Evolutionary conservation across 371 early-diverging fungal species (phyloP), one percentile per base, ranked within the genome.

Genomic region (Circinella minor): DNA sequence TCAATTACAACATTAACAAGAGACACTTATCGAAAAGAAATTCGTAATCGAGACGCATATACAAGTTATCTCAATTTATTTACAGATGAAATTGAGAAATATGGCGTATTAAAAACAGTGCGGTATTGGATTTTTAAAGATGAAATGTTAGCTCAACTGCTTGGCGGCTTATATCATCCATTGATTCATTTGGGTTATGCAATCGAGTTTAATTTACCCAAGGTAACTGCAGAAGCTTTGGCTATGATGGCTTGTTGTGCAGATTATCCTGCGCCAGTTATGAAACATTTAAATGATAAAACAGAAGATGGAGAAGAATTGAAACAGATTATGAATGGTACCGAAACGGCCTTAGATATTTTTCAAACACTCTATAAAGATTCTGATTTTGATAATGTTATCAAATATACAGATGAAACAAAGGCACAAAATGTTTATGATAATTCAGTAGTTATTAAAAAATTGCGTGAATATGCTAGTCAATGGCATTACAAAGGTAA

Each of bases 131-230:
- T 85, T 0, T 83, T 83, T 61, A 77, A 81, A 46, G 69, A 74
- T 7, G 81, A 81, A 34, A 61, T 88, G 27, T 59, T 88, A 9
- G 73, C 74, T 3, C 71, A 81, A 15, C 71, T 78, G 0, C 68
- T 89, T 20, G 82, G 82, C 54, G 90, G 87, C 4, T 74, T 80
- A 0, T 82, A 78, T 63, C 89, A 89, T 70, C 88, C 90, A 7
- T n/a, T 90, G 2, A 89, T 91, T 65, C 89, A 89, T 71, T 70
- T 90, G 27, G 90, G 89, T 9, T 89, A 89, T 51, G 90, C 88
- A 0, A 62, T 89, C n/a, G 91, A 91, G 65, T 91, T 89, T 74
- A 83, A 83, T 36, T 74, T 86, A 55, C 80, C 82, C 37, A 76
- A 83, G n/a, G 71, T 84, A n/a, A 75, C 79, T n/a, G 87, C 87